These are phyloP conservation scores for Pyrrhoderma lamaoense DNA, from an alignment of 1,284 basidiomycete genomes.

Conservation along the genomic window DNA sequence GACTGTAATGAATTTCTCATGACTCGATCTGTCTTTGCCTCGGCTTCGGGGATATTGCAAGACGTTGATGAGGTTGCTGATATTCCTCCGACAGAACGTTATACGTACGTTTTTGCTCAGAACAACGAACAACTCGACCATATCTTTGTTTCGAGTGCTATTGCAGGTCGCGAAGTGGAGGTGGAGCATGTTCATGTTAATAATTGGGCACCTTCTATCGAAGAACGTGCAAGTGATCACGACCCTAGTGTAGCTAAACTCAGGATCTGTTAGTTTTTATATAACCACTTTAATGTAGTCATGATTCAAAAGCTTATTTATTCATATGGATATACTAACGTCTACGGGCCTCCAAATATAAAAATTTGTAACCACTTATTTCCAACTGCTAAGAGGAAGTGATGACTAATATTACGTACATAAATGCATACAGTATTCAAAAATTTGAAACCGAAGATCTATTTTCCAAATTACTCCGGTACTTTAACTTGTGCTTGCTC, in stretches of 20 bases:
- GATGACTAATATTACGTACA: too few species aligned
- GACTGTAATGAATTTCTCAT: constrained; percentile 60
- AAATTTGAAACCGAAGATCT: too few species aligned
- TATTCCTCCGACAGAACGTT: constrained; percentile 44
- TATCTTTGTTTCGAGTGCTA: constrained; percentile 43
- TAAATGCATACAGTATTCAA: too few species aligned
- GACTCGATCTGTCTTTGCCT: constrained; percentile 43
- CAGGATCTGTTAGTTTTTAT: constrained; percentile 34
- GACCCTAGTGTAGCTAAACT: constrained; percentile 50
- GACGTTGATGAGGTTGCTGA: constrained; percentile 46
- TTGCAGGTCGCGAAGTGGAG: constrained; percentile 35
- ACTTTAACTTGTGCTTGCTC: too few species aligned
- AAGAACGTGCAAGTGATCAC: constrained; percentile 46
- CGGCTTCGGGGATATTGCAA: constrained; percentile 36
- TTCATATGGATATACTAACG: too few species aligned
- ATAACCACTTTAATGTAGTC: constrained; percentile 28
- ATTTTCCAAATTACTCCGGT: too few species aligned
- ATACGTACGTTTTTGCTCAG: constrained; percentile 57
- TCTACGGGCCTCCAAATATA: too few species aligned
- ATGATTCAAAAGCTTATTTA: constrained; percentile 29
- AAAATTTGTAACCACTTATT: too few species aligned
- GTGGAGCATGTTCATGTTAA: constrained; percentile 57
- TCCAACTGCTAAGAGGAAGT: too few species aligned
- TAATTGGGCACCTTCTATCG: constrained; percentile 41
- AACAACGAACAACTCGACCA: constrained; percentile 55